Evolutionary conservation across 73 alveolate genomes (phyloP).

Genomic region (Tetrahymena malaccensis): DNA sequence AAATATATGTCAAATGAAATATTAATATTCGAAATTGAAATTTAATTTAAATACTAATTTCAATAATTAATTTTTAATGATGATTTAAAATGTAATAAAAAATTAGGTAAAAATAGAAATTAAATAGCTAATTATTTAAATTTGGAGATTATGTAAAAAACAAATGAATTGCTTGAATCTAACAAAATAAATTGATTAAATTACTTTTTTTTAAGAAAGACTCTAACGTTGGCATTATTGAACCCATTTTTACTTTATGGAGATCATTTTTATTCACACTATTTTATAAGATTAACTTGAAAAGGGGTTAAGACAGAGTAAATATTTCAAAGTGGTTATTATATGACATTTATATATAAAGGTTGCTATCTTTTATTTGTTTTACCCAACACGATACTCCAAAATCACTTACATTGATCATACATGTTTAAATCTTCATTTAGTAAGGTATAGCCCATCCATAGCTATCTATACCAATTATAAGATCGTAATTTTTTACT

Average conservation of each 20-base stretch:
- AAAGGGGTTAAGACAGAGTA: not conserved
- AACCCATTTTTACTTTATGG: not conserved
- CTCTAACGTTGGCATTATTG: not conserved
- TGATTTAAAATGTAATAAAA: too few species aligned
- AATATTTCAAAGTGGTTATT: not conserved
- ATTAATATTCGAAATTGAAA: too few species aligned
- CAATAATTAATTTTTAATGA: too few species aligned
- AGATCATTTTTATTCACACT: not conserved
- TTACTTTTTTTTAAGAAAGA: not conserved
- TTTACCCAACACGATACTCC: not conserved
- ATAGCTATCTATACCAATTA: not conserved
- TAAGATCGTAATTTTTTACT: not conserved
- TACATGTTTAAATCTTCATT: not conserved
- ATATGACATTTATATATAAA: not conserved
- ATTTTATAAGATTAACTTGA: not conserved
- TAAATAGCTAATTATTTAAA: too few species aligned
- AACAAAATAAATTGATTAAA: not conserved
- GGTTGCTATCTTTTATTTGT: not conserved
- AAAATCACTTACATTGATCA: not conserved
- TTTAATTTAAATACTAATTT: too few species aligned
- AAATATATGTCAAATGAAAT: too few species aligned
- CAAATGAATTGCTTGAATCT: too few species aligned
- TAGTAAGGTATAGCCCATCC: not conserved
- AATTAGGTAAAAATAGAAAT: too few species aligned
- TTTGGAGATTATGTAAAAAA: too few species aligned